phyloP scores from a whole-genome alignment of 768 basidiomycete species.

The Floccularia luteovirens region DNA sequence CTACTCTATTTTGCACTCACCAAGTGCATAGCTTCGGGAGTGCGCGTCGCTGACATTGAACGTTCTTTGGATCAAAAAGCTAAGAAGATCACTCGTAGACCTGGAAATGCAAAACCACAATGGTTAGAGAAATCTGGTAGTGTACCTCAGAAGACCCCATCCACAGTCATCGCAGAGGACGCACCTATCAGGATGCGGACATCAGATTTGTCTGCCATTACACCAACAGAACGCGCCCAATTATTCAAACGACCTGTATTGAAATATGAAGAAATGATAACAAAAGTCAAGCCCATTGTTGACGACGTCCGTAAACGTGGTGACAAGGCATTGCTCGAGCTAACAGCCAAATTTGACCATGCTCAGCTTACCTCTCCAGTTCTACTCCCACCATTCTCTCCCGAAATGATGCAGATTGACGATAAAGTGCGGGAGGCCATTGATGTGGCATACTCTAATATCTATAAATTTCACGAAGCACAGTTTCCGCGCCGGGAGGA shows the following conservation, averaged over 20 bases:
- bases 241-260: slow-evolving; percentile 88
- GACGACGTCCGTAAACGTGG: slow-evolving; percentile 78
- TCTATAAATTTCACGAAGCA: slow-evolving; percentile 86
- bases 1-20: slow-evolving; percentile 88
- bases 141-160: slow-evolving; percentile 10
- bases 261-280: slow-evolving; percentile 83
- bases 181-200: slow-evolving; percentile 73
- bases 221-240: slow-evolving; percentile 46
- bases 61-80: slow-evolving; percentile 79
- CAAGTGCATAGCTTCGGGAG: slow-evolving; percentile 78
- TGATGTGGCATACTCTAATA: slow-evolving; percentile 85
- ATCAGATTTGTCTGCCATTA: slow-evolving; percentile 43
- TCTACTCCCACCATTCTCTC: slow-evolving; percentile 71
- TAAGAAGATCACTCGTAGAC: slow-evolving; percentile 75
- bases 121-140: slow-evolving; percentile 35
- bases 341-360: slow-evolving; percentile 93
- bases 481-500: slow-evolving; percentile 78
- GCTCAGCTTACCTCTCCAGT: slow-evolving; percentile 63
- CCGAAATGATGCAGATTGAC: slow-evolving; percentile 54
- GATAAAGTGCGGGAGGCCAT: slow-evolving; percentile 72
- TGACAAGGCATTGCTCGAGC: slow-evolving; percentile 78
- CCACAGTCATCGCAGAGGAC: slow-evolving; percentile 16
- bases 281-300: slow-evolving; percentile 91
- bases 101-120: slow-evolving; percentile 90
- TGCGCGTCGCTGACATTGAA: slow-evolving; percentile 79